These are phyloP conservation scores for Dillenia suffruticosa DNA, from an alignment of 164 flowering plant genomes.

Conservation along the genomic window DNA sequence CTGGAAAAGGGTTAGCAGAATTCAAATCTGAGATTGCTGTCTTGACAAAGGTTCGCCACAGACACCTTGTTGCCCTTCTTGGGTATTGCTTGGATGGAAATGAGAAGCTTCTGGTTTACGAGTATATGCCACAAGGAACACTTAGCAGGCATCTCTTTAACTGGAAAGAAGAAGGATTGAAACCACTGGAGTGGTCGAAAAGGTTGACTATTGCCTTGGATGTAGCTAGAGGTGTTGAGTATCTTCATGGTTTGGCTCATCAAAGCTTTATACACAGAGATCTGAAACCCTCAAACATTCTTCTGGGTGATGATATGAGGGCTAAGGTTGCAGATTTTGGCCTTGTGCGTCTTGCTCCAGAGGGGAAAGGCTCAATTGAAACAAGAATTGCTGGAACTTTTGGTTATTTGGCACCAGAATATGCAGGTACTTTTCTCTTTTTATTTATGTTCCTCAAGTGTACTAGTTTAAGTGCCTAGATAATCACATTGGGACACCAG, in stretches of 20 bases:
- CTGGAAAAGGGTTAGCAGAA: constrained; percentile 58
- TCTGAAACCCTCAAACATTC: constrained; percentile 76
- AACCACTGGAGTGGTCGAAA: constrained; percentile 62
- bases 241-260: constrained; percentile 74
- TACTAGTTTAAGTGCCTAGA: background rate
- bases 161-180: constrained; percentile 62
- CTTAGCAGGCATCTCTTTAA: constrained; percentile 59
- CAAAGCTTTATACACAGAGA: constrained; percentile 84
- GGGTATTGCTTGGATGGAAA: constrained; percentile 78
- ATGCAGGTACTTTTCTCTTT: constrained; percentile 49
- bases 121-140: constrained; percentile 84
- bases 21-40: constrained; percentile 81
- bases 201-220: constrained; percentile 69
- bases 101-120: constrained; percentile 75
- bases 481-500: background rate
- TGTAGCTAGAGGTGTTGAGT: constrained; percentile 82
- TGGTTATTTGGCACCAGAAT: constrained; percentile 80
- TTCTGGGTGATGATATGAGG: constrained; percentile 89
- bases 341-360: constrained; percentile 80
- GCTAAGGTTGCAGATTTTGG: constrained; percentile 87
- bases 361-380: constrained; percentile 72
- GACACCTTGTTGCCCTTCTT: constrained; percentile 73
- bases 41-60: constrained; percentile 68
- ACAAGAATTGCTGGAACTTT: constrained; percentile 84
- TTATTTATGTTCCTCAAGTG: background rate